Evolutionary conservation across 2,329 filamentous ascomycete genomes (phyloP).

Genomic region (Hysterium pulicare): DNA sequence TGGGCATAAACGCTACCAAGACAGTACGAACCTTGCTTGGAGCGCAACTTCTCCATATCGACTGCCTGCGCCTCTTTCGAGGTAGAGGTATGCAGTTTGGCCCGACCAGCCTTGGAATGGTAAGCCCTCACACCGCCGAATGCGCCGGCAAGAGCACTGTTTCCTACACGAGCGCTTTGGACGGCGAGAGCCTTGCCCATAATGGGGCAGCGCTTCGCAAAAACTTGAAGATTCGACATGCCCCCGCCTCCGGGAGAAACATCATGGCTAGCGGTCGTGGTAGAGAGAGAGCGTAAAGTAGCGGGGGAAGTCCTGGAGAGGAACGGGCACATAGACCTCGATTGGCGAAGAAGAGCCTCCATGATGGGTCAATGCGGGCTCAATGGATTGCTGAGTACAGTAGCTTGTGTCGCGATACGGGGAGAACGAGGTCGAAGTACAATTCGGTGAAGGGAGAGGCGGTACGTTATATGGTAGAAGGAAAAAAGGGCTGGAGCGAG

Average conservation of each 20-base stretch:
- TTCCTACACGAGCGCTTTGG: slow-evolving; percentile 57
- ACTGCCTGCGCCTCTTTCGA: slow-evolving; percentile 75
- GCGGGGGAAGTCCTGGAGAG: slow-evolving; percentile 90
- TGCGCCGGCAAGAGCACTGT: slow-evolving; percentile 45
- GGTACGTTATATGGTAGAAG: not conserved
- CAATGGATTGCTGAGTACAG: not conserved
- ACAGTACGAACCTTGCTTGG: slow-evolving; percentile 43
- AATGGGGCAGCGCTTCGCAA: slow-evolving; percentile 92
- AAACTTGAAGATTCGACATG: slow-evolving; percentile 94
- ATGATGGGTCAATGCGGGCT: slow-evolving; percentile 50
- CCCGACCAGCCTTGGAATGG: slow-evolving; percentile 55
- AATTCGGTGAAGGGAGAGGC: not conserved
- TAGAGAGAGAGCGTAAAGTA: slow-evolving; percentile 84
- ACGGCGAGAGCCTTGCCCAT: slow-evolving; percentile 98
- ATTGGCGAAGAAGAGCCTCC: slow-evolving; percentile 93
- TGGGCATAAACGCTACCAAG: not conserved
- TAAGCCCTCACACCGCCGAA: slow-evolving; percentile 50
- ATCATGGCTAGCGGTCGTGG: slow-evolving; percentile 62
- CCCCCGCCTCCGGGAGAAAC: slow-evolving; percentile 79
- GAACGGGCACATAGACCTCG: slow-evolving; percentile 95
- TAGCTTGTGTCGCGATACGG: too few species aligned
- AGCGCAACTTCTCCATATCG: slow-evolving; percentile 48
- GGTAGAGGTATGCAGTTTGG: slow-evolving; percentile 76
- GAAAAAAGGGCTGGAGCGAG: not conserved
- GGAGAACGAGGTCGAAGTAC: not conserved